Evolutionary conservation across 2,329 filamentous ascomycete species (phyloP).

Genomic region (Zasmidium citrigriseum): DNA sequence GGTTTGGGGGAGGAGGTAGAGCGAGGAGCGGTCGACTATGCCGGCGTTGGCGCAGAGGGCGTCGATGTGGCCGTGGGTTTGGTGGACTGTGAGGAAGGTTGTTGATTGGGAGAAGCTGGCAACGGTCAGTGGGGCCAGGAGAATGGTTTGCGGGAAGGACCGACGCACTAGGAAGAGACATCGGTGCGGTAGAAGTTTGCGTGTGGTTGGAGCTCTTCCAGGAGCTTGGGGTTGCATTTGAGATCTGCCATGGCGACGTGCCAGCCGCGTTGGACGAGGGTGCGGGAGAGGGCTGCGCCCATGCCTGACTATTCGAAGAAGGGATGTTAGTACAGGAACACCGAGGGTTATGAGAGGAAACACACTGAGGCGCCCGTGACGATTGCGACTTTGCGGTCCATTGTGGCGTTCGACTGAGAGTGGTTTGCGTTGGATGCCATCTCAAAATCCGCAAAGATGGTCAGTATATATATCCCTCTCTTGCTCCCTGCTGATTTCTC

Average conservation of each 20-base stretch:
- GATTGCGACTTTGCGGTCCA: conserved; percentile 12
- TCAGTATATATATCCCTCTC: too few relatives aligned
- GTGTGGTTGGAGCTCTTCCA: conserved; percentile 2
- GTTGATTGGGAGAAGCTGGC: conserved; percentile 41
- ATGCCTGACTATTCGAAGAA: conserved; percentile 23
- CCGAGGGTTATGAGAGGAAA: background rate
- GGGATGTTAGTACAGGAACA: background rate
- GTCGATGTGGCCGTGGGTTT: conserved; percentile 50
- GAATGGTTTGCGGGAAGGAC: too few relatives aligned
- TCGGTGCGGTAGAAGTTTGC: conserved; percentile 16
- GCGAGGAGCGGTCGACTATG: conserved; percentile 49
- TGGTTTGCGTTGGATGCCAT: too few relatives aligned
- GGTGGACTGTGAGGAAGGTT: conserved; percentile 47
- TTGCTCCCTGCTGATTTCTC: too few relatives aligned
- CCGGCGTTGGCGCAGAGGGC: conserved; percentile 54
- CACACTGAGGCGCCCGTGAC: conserved; percentile 18
- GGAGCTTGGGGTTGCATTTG: conserved; percentile 4
- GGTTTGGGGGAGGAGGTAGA: conserved; percentile 40
- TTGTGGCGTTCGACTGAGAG: background rate
- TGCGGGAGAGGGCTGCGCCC: conserved; percentile 18
- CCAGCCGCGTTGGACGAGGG: conserved; percentile 14
- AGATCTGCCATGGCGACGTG: conserved; percentile 21
- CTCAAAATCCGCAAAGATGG: too few relatives aligned
- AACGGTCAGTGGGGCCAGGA: too few relatives aligned
- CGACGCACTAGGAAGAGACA: conserved; percentile 18